These are phyloP conservation scores for Sicyos edulis DNA, from an alignment of 306 rosid genomes.

Conservation along the genomic window DNA sequence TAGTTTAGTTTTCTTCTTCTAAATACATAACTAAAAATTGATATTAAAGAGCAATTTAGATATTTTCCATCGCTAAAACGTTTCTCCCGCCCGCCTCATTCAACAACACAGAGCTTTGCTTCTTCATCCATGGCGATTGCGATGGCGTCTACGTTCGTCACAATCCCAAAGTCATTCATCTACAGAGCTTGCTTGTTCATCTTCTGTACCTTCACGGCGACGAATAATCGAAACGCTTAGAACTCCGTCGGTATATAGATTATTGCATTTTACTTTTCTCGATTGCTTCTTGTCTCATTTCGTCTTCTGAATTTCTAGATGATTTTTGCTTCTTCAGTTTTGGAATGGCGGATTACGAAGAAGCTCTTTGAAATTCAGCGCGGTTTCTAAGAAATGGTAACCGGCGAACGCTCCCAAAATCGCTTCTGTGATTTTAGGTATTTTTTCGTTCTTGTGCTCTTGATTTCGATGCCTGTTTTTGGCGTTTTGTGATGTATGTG, in stretches of 20 bases:
- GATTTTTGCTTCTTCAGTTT: constrained; percentile 22
- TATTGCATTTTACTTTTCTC: not conserved
- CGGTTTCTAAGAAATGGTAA: constrained; percentile 58
- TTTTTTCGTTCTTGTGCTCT: not conserved
- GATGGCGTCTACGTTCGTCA: constrained; percentile 69
- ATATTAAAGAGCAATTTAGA: too few species aligned
- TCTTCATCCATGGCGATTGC: constrained; percentile 36
- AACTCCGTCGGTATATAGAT: not conserved
- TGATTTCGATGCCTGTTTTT: not conserved
- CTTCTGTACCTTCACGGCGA: constrained; percentile 37
- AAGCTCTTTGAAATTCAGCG: constrained; percentile 45
- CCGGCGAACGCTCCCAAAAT: constrained; percentile 43
- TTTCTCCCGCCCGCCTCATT: constrained; percentile 2
- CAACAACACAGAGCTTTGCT: not conserved
- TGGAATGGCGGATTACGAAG: constrained; percentile 51
- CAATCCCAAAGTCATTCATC: constrained; percentile 38
- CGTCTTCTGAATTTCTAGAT: not conserved
- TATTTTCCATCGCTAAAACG: not conserved
- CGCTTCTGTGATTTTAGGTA: not conserved
- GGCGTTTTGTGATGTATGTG: not conserved
- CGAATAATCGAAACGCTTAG: constrained; percentile 31
- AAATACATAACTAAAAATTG: too few species aligned
- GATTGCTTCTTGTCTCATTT: not conserved
- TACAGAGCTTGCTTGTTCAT: constrained; percentile 30
- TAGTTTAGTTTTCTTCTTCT: too few species aligned